Percentiles rank a stretch among this genome's conserved stretches.
These are phyloP conservation scores for Chaetomium sp. DNA, from an alignment of 2,329 filamentous ascomycete genomes.

Conservation along the genomic window DNA sequence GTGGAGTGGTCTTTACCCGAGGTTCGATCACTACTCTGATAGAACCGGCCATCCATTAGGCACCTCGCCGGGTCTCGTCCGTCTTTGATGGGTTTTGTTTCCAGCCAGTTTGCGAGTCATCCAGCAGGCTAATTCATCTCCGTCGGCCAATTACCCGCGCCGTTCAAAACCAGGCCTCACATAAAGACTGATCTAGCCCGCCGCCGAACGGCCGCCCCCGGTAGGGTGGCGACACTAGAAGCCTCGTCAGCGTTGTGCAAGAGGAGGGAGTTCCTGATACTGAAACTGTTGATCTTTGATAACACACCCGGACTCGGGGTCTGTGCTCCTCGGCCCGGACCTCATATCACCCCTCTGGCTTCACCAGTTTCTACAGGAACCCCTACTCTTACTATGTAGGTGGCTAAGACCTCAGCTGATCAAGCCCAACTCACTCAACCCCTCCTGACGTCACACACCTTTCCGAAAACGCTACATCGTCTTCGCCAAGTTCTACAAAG, in stretches of 20 bases:
- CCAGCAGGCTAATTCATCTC: not conserved
- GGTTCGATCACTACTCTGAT: not conserved
- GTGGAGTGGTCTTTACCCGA: not conserved
- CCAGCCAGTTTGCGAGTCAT: not conserved
- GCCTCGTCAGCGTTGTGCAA: not conserved
- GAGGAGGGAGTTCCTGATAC: not conserved
- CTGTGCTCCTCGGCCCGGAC: not conserved
- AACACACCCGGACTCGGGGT: not conserved
- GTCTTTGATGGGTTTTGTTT: not conserved
- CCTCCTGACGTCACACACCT: not conserved
- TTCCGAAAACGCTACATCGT: not conserved
- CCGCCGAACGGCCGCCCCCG: not conserved
- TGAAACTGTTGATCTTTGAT: slow-evolving; percentile 11
- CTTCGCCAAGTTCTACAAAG: not conserved
- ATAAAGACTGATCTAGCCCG: too few relatives aligned
- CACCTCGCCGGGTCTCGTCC: not conserved
- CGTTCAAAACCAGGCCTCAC: not conserved
- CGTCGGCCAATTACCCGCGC: not conserved
- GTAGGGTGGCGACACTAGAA: not conserved
- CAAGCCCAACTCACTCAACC: not conserved
- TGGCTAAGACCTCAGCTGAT: not conserved
- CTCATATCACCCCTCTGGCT: not conserved
- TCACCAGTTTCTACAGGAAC: not conserved
- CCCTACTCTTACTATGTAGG: not conserved
- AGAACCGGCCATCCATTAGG: not conserved